phyloP scores from a whole-genome alignment of 148 eudicot genomes.

The Amaranthus cruentus region DNA sequence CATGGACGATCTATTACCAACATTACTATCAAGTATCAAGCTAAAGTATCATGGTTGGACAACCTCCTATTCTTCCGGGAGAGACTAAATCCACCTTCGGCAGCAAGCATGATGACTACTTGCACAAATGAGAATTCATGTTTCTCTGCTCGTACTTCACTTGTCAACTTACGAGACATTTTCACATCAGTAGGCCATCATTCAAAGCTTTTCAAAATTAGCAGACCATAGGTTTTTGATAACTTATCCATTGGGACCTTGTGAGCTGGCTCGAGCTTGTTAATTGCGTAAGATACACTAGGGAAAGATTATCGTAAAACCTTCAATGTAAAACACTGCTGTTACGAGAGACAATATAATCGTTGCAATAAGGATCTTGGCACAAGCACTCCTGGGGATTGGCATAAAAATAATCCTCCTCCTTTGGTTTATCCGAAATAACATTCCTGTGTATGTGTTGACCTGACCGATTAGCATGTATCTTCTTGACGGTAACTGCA shows the following conservation, averaged over 20 bases:
- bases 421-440: constrained; percentile 79
- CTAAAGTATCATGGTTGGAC: not conserved
- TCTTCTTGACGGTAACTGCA: constrained; percentile 38
- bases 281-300: not conserved
- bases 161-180: not conserved
- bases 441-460: constrained; percentile 57
- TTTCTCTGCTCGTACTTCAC: constrained; percentile 1
- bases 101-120: constrained; percentile 12
- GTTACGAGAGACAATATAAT: constrained; percentile 27
- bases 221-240: not conserved
- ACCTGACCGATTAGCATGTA: constrained; percentile 66
- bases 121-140: not conserved
- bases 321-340: constrained; percentile 23
- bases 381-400: constrained; percentile 93
- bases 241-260: constrained; percentile 6
- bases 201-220: constrained; percentile 15
- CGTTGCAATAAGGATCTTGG: constrained; percentile 42
- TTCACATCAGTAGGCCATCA: not conserved
- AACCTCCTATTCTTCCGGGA: constrained; percentile 2
- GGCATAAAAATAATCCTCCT: constrained; percentile 92
- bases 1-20: not conserved
- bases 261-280: not conserved
- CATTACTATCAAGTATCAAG: not conserved
- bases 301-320: not conserved
- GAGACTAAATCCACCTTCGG: constrained; percentile 6